Evolutionary conservation across 2,329 filamentous ascomycete genomes (phyloP).

Genomic region (Cordyceps pruinosa): DNA sequence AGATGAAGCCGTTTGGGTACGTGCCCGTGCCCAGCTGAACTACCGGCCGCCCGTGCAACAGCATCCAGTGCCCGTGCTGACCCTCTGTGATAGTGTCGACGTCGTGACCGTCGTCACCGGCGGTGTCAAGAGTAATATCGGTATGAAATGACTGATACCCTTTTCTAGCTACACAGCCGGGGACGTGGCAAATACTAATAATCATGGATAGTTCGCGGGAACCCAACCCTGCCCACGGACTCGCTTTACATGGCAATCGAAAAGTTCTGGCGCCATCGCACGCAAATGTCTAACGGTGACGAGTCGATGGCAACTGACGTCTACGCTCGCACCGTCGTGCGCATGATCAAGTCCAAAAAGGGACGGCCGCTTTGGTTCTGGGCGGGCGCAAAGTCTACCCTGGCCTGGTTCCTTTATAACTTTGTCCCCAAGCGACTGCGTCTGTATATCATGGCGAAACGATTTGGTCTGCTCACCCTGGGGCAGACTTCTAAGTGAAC

Average conservation of each 20-base stretch:
- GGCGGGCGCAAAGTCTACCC: constrained; percentile 10
- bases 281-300: constrained; percentile 1
- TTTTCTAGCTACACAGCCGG: no score
- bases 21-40: constrained; percentile 8
- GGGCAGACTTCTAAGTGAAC: not conserved
- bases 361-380: constrained; percentile 16
- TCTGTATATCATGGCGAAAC: constrained; percentile 5
- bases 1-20: constrained; percentile 20
- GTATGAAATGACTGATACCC: constrained; percentile 2
- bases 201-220: constrained; percentile 11
- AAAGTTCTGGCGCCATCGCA: constrained; percentile 15
- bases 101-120: constrained; percentile 16
- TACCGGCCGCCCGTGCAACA: not conserved
- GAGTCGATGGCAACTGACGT: constrained; percentile 12
- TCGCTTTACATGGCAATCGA: constrained; percentile 13
- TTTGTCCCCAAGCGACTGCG: constrained; percentile 12
- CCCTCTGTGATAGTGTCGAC: constrained; percentile 12
- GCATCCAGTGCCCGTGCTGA: constrained; percentile 3
- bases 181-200: not conserved
- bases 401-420: constrained; percentile 20
- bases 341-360: constrained; percentile 13
- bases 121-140: constrained; percentile 16
- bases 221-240: constrained; percentile 10
- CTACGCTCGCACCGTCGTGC: constrained; percentile 15
- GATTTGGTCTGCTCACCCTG: constrained; percentile 3